Base-by-base conservation (phyloP, 306 rosid species). In the Cucumis melo region DNA sequence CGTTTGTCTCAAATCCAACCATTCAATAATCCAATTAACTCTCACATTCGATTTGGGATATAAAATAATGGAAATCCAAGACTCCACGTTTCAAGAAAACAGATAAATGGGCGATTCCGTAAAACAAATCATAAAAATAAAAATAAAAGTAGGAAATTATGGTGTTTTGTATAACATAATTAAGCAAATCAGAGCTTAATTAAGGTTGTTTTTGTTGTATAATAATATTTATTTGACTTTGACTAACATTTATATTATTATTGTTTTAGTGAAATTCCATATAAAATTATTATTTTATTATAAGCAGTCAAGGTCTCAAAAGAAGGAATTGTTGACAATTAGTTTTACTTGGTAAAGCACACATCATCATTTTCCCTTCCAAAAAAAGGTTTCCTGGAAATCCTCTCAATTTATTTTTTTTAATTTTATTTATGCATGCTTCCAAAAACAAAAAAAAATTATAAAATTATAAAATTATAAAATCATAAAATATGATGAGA, bases 181-280 rank as follows among this genome's bases (percentile, higher is more conserved):
- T 14, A 15, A 27, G 32, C 21, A 50, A 15, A n/a, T n/a, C n/a
- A n/a, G n/a, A 46, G 53, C 53, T 46, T 46, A n/a, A n/a, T n/a
- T 46, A 46, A 46, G 53, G 55, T 50, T 50, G 55, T 54, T 19
- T 19, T 19, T 64, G 8, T 64, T 34, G 4, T 64, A 64, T 64
- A 66, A 64, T 64, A 66, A 66, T 66, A 65, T 38, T 66, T 12
- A 41, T 67, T 67, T 42, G 74, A 42, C 74, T 67, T 67, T 42
- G 55, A 42, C 55, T 67, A 6, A 0, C 7, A 42, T 67, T 67
- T 20, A 42, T 67, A 42, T 32, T 32, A 4, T 67, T 23, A 5
- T 51, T 54, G 2, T 39, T 66, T 41, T 20, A 41, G n/a, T 41
- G 3, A 67, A 67, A 42, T 67, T 67, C 74, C 32, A 66, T 3